Base-by-base conservation (phyloP, 192 early-diverging fungal species). In the Thamnidium elegans region DNA sequence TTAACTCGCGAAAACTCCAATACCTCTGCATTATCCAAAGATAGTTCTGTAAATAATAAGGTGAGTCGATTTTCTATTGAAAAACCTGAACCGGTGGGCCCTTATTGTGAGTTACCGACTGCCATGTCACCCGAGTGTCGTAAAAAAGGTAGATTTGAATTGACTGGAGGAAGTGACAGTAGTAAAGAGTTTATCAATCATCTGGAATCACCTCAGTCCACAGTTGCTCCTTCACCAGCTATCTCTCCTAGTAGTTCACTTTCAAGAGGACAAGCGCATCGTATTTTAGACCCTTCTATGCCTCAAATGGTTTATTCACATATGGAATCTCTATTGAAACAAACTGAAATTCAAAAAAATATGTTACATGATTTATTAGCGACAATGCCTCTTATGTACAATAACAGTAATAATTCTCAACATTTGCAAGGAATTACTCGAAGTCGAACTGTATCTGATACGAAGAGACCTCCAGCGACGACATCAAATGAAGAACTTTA, bases 91-190 rank as follows among this genome's bases (percentile, higher is more conserved):
- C 46, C 17, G 46, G 46, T 48, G 8, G 17, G 46, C 4, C 46
- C 46, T 17, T 48, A 5, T 5, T 13, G 15, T 0, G 31, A 44
- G 46, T 31, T 23, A 6, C 15, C 46, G 8, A 2, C 31, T 13
- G 30, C 26, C 8, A 23, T 64, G 1, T 43, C 50, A 7, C 51
- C 59, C 3, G 74, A 75, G 56, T 75, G 36, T 23, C 55, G 68
- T n/a, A 75, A 75, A 23, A 62, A 63, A 4, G 74, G 74, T 6
- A 51, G 74, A 17, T 75, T 75, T 68, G 74, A 75, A 60, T 46
- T 73, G 46, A 60, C 69, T 4, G 54, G 62, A 21, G 62, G 69
- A 9, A 50, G n/a, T n/a, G 26, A 50, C 19, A 23, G 31, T 10
- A n/a, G 36, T 20, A 63, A 13, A 20, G 31, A 63, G 17, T 20